phyloP scores from a whole-genome alignment of 1,284 basidiomycete species.

The Heterobasidion parviporum region DNA sequence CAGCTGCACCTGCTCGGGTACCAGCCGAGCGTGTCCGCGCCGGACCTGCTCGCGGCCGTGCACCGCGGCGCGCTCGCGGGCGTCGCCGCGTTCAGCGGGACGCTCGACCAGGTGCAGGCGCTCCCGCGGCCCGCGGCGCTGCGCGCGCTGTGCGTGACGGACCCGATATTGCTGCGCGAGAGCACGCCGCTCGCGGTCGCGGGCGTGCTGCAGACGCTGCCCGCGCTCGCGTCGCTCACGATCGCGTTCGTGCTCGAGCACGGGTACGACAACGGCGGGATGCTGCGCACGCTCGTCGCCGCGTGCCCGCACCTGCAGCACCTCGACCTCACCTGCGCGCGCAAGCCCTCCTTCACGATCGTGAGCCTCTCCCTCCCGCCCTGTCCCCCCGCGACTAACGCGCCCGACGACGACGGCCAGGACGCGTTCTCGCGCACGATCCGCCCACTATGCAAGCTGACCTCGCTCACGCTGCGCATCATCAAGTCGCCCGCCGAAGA shows the following conservation, averaged over 20 bases:
- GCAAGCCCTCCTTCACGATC: slow-evolving; percentile 61
- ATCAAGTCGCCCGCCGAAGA: slow-evolving; percentile 62
- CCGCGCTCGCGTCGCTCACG: slow-evolving; percentile 45
- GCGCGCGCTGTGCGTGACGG: slow-evolving; percentile 39
- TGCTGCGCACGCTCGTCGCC: slow-evolving; percentile 53
- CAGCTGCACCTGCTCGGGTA: slow-evolving; percentile 45
- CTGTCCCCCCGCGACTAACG: neutral
- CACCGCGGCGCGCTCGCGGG: slow-evolving; percentile 35
- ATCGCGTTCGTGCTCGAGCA: slow-evolving; percentile 62
- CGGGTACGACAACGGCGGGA: slow-evolving; percentile 61
- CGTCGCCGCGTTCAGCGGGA: slow-evolving; percentile 50
- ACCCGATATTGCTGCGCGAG: slow-evolving; percentile 58
- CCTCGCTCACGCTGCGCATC: slow-evolving; percentile 49
- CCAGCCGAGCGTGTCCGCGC: slow-evolving; percentile 39
- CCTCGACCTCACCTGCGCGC: slow-evolving; percentile 56
- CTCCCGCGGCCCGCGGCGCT: slow-evolving; percentile 29
- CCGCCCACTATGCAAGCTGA: slow-evolving; percentile 51
- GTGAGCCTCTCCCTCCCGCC: slow-evolving; percentile 28
- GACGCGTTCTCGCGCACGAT: slow-evolving; percentile 28
- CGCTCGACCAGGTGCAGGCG: slow-evolving; percentile 53
- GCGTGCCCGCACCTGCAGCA: slow-evolving; percentile 55
- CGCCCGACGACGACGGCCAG: slow-evolving; percentile 10
- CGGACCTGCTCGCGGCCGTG: slow-evolving; percentile 41
- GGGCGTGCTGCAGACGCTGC: slow-evolving; percentile 43
- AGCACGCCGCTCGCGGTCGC: slow-evolving; percentile 52